These are phyloP conservation scores for Ricinus communis DNA, from an alignment of 345 rosid species.

Conservation along the genomic window DNA sequence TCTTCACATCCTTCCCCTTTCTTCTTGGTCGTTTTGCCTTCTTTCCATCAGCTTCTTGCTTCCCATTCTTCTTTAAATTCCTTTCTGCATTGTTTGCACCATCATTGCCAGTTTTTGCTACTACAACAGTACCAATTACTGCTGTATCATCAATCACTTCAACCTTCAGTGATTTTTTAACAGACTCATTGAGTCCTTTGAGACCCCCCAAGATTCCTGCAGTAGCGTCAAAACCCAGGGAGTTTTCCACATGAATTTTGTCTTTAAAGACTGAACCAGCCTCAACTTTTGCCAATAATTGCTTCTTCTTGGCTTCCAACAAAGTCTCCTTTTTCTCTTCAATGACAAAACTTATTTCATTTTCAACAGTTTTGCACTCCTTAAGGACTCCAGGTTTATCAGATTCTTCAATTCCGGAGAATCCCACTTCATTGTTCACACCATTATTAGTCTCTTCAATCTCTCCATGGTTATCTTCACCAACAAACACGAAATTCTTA, in stretches of 20 bases:
- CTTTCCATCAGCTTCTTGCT: slow-evolving; percentile 42
- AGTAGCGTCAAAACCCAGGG: slow-evolving; percentile 13
- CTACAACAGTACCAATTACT: slow-evolving; percentile 46
- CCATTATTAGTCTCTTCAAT: slow-evolving; percentile 11
- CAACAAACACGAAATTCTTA: slow-evolving; percentile 4
- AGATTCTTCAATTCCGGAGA: slow-evolving; percentile 19
- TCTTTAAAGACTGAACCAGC: slow-evolving; percentile 40
- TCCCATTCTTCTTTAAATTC: slow-evolving; percentile 39
- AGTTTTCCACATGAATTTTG: slow-evolving; percentile 18
- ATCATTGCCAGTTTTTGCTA: slow-evolving; percentile 33
- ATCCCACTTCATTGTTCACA: slow-evolving; percentile 1
- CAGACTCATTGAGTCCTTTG: slow-evolving; percentile 29
- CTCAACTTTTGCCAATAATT: slow-evolving; percentile 56
- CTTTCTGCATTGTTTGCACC: slow-evolving; percentile 32
- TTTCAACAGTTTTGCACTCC: background rate
- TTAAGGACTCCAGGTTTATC: slow-evolving; percentile 3
- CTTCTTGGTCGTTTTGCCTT: slow-evolving; percentile 39
- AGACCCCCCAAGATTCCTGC: slow-evolving; percentile 22
- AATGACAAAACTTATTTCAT: background rate
- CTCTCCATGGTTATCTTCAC: background rate
- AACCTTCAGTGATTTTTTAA: slow-evolving; percentile 48
- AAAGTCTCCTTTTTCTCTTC: slow-evolving; percentile 26
- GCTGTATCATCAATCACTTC: slow-evolving; percentile 78
- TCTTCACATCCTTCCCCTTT: slow-evolving; percentile 39
- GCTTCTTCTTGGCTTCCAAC: slow-evolving; percentile 66